Evolutionary conservation across 177 flowering plant genomes (phyloP), one percentile per base, ranked within the genome.

Genomic region (Vitis hybrid): DNA sequence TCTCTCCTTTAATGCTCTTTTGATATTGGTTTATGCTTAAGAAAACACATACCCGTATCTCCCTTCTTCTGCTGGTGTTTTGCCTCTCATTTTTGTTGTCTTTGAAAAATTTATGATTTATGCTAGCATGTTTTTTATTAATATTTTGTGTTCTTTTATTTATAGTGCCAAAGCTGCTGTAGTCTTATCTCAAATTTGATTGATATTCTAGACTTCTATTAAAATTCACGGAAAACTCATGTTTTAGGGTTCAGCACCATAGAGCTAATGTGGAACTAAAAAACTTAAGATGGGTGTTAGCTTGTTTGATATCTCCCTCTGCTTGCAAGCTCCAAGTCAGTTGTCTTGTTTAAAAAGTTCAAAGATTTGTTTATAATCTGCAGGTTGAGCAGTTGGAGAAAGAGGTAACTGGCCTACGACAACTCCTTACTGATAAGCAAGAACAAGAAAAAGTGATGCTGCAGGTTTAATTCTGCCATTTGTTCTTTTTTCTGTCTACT

Each of bases 401-500:
- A 60, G 94, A 93, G 70, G 82, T 90, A 30, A 63, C 84, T 68
- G 88, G 87, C 64, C 82, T 95, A 61, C 78, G 68, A 40, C 89
- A 87, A 78, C 80, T 82, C 67, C 90, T 95, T 65, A 68, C 87
- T 50, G 96, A 93, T 62, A 95, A 93, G 84, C 90, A 85, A 74
- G 98, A 95, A 80, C 98, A 95, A 83, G 99, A 95, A 80, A 70
- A 73, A 65, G 97, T 87, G 63, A 93, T 93, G 98, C 84, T 95
- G 77, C 88, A 95, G 97, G 99, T 95, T 60, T n/a, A 6, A 46
- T 70, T 30, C 62, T 55, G 14, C 24, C 49, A 24, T 35, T 6
- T 70, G 27, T 40, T 27, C 51, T 60, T 46, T 54, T 49, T 49
- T 4, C 15, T 56, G 6, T 72, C 46, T 65, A 13, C 15, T 40